Percentiles rank a stretch among this genome's conserved stretches.
Evolutionary conservation across 306 rosid genomes (phyloP).

Genomic region (Corylus heterophylla): DNA sequence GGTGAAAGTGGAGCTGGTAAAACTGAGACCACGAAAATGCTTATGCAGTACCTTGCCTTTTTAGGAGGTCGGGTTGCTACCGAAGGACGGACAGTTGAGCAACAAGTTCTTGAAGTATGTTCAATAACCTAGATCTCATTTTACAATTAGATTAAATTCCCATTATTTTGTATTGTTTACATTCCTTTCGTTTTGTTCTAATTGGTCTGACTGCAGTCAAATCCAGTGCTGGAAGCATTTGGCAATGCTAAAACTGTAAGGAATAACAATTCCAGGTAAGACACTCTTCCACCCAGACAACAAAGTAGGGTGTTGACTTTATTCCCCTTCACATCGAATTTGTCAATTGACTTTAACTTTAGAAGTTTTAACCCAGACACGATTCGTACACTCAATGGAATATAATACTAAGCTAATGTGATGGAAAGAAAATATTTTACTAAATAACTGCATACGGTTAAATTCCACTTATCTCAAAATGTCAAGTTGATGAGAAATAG

Average conservation of each 20-base stretch:
- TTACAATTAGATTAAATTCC: slow-evolving; percentile 18
- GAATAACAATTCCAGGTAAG: slow-evolving; percentile 96
- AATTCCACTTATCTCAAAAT: too few species aligned
- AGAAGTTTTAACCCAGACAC: slow-evolving; percentile 13
- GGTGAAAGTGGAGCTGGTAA: slow-evolving; percentile 99
- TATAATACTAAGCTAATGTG: background rate
- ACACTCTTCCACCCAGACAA: slow-evolving; percentile 30
- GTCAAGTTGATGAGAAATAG: too few species aligned
- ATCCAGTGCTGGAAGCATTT: slow-evolving; percentile 99
- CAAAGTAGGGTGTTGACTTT: slow-evolving; percentile 21
- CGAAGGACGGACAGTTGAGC: slow-evolving; percentile 97
- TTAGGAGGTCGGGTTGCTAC: slow-evolving; percentile 93
- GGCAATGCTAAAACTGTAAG: slow-evolving; percentile 99
- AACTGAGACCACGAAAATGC: slow-evolving; percentile 99
- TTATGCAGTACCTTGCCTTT: slow-evolving; percentile 94
- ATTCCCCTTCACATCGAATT: slow-evolving; percentile 15
- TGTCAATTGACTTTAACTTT: slow-evolving; percentile 15
- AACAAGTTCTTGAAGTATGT: slow-evolving; percentile 98
- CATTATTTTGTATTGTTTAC: background rate
- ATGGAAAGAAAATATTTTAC: background rate
- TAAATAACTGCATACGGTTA: slow-evolving; percentile 3
- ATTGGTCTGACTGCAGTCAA: slow-evolving; percentile 71
- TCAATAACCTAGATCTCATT: slow-evolving; percentile 23
- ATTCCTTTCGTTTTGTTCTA: background rate
- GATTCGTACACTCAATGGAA: background rate